Evolutionary conservation across 768 basidiomycete species (phyloP).

Genomic region (Grammothele lineata): DNA sequence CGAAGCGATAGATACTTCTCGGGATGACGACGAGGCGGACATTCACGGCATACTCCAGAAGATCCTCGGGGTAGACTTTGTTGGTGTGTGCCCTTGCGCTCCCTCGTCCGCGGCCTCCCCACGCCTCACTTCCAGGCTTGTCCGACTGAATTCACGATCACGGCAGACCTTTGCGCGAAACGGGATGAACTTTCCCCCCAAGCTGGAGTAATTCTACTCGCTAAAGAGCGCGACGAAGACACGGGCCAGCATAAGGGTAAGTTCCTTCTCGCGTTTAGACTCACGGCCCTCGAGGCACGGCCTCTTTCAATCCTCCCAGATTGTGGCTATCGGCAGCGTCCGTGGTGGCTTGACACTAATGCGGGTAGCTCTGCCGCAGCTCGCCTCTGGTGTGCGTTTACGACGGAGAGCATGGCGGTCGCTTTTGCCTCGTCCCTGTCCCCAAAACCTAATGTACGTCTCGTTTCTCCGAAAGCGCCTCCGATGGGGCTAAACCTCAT

Average conservation of each 20-base stretch:
- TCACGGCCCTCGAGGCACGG: background rate
- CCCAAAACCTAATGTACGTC: conserved; percentile 54
- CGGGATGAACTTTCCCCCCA: conserved; percentile 44
- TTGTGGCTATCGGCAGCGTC: no score
- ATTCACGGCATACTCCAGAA: conserved; percentile 49
- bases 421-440: conserved; percentile 57
- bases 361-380: no score
- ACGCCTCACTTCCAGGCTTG: no score
- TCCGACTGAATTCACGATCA: no score
- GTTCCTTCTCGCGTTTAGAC: conserved; percentile 8
- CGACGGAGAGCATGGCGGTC: conserved; percentile 78
- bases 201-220: conserved; percentile 61
- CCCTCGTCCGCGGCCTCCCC: no score
- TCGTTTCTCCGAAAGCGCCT: no score
- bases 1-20: conserved; percentile 33
- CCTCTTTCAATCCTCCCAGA: no score
- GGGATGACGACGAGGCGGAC: conserved; percentile 36
- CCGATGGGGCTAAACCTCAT: no score
- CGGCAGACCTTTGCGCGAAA: conserved; percentile 19
- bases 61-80: conserved; percentile 46
- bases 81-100: no score
- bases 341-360: no score
- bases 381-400: conserved; percentile 81
- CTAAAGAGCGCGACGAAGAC: conserved; percentile 36
- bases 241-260: conserved; percentile 26